Evolutionary conservation across 176 grass and related monocot species (phyloP).

Genomic region (Rhynchospora breviuscula): DNA sequence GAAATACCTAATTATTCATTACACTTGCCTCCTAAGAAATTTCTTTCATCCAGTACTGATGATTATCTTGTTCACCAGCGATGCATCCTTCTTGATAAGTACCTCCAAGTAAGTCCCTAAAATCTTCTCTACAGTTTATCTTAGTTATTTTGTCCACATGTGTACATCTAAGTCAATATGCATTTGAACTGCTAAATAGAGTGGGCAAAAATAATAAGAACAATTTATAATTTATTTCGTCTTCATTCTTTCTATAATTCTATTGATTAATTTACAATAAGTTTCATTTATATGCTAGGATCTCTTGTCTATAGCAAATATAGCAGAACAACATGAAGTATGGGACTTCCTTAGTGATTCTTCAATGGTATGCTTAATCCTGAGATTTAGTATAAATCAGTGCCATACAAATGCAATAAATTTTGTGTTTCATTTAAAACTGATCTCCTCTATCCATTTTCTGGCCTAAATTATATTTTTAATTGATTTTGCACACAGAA

Average conservation of each 20-base stretch:
- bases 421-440: background rate
- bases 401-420: background rate
- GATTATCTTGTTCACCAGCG: constrained; percentile 97
- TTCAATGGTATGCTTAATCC: constrained; percentile 55
- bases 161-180: background rate
- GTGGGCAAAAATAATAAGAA: background rate
- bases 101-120: constrained; percentile 69
- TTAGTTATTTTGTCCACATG: background rate
- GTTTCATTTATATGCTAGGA: constrained; percentile 46
- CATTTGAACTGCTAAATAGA: background rate
- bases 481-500: constrained; percentile 46
- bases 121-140: constrained; percentile 2
- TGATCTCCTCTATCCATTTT: background rate
- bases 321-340: constrained; percentile 97
- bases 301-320: constrained; percentile 83
- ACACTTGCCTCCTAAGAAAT: constrained; percentile 94
- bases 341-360: constrained; percentile 90
- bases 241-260: constrained; percentile 18
- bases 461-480: background rate
- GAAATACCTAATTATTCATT: constrained; percentile 98
- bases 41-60: constrained; percentile 93
- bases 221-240: background rate
- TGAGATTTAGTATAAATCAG: background rate
- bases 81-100: constrained; percentile 95
- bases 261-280: constrained; percentile 22